Conservation (phyloP, 2,329 filamentous ascomycete species). For the Aspergillus jensenii region DNA sequence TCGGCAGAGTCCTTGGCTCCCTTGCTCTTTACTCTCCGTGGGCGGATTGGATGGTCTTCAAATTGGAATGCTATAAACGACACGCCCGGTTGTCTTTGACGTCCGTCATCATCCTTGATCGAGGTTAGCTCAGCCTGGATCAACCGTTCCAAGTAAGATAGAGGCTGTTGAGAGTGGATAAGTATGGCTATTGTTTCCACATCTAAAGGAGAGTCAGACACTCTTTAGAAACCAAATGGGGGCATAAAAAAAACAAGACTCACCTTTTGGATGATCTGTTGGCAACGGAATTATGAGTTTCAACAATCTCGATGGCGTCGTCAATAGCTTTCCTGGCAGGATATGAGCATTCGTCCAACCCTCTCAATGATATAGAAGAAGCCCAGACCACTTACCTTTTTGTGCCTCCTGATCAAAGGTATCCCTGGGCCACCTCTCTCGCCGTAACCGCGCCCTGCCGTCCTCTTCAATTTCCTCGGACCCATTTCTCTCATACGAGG, state of each 20-base stretch:
- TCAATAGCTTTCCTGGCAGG: constrained; percentile 68
- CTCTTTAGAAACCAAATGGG: background rate
- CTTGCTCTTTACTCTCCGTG: constrained; percentile 37
- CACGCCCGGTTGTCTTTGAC: constrained; percentile 70
- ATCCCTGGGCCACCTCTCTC: constrained; percentile 24
- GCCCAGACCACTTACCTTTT: constrained; percentile 50
- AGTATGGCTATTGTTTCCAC: constrained; percentile 84
- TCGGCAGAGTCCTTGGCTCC: constrained; percentile 14
- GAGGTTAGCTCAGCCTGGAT: constrained; percentile 84
- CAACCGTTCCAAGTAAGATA: constrained; percentile 84
- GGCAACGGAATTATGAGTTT: constrained; percentile 78
- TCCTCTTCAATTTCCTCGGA: constrained; percentile 5
- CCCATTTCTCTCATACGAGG: background rate
- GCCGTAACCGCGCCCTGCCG: constrained; percentile 3
- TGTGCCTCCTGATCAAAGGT: constrained; percentile 61
- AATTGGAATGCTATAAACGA: constrained; percentile 79
- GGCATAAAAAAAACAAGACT: background rate
- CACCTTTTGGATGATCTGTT: constrained; percentile 59
- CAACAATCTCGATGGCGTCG: constrained; percentile 75
- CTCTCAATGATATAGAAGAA: background rate
- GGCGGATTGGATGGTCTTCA: constrained; percentile 57
- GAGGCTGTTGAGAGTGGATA: constrained; percentile 83
- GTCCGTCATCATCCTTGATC: constrained; percentile 60
- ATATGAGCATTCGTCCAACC: constrained; percentile 5
- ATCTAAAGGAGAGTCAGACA: constrained; percentile 35